Evolutionary conservation across 2,329 filamentous ascomycete genomes (phyloP).

Genomic region (Coniochaeta pulveracea): DNA sequence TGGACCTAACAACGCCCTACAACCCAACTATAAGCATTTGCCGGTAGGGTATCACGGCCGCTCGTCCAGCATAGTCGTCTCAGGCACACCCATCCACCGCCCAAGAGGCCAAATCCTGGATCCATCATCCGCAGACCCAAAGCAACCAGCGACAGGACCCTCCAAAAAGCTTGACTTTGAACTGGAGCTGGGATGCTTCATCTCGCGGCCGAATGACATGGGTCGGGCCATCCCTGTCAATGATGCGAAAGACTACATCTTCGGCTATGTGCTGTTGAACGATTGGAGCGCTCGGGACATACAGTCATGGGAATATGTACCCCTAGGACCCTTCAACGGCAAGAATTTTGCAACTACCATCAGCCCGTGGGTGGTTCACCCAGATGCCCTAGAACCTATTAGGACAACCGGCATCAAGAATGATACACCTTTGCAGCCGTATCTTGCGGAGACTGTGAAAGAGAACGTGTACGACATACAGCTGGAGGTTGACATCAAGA

Average conservation of each 20-base stretch:
- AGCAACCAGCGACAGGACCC: slow-evolving; percentile 51
- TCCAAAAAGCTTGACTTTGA: slow-evolving; percentile 65
- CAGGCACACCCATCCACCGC: slow-evolving; percentile 60
- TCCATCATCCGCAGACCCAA: slow-evolving; percentile 49
- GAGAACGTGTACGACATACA: slow-evolving; percentile 58
- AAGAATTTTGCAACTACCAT: slow-evolving; percentile 78
- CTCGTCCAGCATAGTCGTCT: slow-evolving; percentile 64
- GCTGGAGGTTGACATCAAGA: slow-evolving; percentile 53
- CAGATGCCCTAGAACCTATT: slow-evolving; percentile 59
- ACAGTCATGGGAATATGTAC: slow-evolving; percentile 76
- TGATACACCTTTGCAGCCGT: slow-evolving; percentile 21
- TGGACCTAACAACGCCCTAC: slow-evolving; percentile 59
- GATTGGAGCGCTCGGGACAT: slow-evolving; percentile 81
- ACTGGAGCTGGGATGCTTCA: slow-evolving; percentile 67
- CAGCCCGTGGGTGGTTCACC: slow-evolving; percentile 67
- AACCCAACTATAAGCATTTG: slow-evolving; percentile 72
- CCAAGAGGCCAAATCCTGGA: slow-evolving; percentile 65
- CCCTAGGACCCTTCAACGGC: slow-evolving; percentile 69
- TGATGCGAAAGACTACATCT: slow-evolving; percentile 59
- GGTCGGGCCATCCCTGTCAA: slow-evolving; percentile 52
- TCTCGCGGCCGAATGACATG: slow-evolving; percentile 52
- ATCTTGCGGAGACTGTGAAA: slow-evolving; percentile 45
- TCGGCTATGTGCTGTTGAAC: slow-evolving; percentile 74
- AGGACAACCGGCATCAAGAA: slow-evolving; percentile 21
- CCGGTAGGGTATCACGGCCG: slow-evolving; percentile 76